Evolutionary conservation across 2,329 filamentous ascomycete genomes (phyloP).

Genomic region (Akanthomyces muscarius): DNA sequence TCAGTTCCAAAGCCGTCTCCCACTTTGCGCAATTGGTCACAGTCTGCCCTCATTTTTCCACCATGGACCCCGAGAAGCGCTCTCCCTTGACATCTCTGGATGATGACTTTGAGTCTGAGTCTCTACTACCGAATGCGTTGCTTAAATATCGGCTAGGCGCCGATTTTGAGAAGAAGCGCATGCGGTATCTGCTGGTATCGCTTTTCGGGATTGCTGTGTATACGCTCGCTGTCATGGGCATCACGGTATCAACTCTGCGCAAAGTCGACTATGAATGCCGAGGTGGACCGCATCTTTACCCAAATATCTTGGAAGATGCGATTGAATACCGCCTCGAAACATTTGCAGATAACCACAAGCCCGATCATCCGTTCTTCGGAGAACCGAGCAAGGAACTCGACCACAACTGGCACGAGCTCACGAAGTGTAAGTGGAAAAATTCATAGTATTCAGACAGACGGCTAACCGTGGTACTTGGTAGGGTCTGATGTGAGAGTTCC

Average conservation of each 20-base stretch:
- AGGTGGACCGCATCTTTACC: constrained; percentile 4
- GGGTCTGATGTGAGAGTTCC: constrained; percentile 7
- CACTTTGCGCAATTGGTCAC: neutral
- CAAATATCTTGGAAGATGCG: constrained; percentile 1
- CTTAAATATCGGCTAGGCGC: constrained; percentile 3
- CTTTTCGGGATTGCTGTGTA: neutral
- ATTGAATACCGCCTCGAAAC: constrained; percentile 1
- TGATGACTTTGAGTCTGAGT: constrained; percentile 8
- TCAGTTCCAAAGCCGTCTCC: too few species aligned
- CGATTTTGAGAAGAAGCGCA: constrained; percentile 9
- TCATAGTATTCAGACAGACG: neutral
- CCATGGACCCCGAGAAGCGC: neutral
- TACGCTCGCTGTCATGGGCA: neutral
- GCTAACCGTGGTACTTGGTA: neutral
- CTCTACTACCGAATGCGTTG: neutral
- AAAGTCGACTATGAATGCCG: constrained; percentile 7
- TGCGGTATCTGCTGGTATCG: constrained; percentile 1
- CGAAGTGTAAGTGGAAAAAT: neutral
- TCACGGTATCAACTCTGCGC: neutral
- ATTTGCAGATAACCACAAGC: constrained; percentile 5
- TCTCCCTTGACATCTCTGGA: neutral
- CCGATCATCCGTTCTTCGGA: constrained; percentile 5
- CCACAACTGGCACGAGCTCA: constrained; percentile 7
- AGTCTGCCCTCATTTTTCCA: neutral
- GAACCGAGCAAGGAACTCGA: constrained; percentile 7